These are phyloP conservation scores for Ustilago bromivora DNA, from an alignment of 1,284 basidiomycete species.

Conservation along the genomic window DNA sequence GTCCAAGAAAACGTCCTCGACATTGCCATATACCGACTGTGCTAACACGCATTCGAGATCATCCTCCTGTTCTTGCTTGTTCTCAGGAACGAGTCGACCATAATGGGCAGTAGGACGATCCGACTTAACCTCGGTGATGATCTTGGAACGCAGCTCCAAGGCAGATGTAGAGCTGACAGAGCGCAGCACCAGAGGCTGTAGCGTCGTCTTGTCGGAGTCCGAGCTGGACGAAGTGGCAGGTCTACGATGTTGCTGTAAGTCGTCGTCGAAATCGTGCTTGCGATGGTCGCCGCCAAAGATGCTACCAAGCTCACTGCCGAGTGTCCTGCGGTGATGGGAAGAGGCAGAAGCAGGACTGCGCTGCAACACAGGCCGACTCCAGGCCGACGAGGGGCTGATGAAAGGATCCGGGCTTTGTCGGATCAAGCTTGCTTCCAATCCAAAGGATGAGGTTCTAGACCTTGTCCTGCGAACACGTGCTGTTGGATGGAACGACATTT, in stretches of 20 bases:
- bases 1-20: constrained; percentile 24
- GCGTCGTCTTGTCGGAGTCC: background rate
- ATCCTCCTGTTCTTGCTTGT: constrained; percentile 42
- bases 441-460: constrained; percentile 32
- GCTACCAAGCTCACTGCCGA: constrained; percentile 64
- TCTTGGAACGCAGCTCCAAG: constrained; percentile 8
- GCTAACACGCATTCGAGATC: constrained; percentile 47
- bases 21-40: constrained; percentile 18
- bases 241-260: constrained; percentile 37
- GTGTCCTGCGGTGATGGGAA: constrained; percentile 38
- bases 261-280: constrained; percentile 41
- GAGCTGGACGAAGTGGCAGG: background rate
- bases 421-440: constrained; percentile 7
- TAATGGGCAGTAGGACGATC: constrained; percentile 43
- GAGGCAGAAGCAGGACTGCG: constrained; percentile 21
- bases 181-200: constrained; percentile 24
- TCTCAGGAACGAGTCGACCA: constrained; percentile 38
- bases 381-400: constrained; percentile 7
- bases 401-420: constrained; percentile 23
- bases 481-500: constrained; percentile 22
- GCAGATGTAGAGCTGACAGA: background rate
- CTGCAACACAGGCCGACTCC: background rate
- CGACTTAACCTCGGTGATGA: constrained; percentile 2
- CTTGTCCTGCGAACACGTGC: constrained; percentile 33
- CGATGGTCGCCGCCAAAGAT: constrained; percentile 57